phyloP scores from a whole-genome alignment of 495 filamentous ascomycete species.

The Saxophila tyrrhenica region DNA sequence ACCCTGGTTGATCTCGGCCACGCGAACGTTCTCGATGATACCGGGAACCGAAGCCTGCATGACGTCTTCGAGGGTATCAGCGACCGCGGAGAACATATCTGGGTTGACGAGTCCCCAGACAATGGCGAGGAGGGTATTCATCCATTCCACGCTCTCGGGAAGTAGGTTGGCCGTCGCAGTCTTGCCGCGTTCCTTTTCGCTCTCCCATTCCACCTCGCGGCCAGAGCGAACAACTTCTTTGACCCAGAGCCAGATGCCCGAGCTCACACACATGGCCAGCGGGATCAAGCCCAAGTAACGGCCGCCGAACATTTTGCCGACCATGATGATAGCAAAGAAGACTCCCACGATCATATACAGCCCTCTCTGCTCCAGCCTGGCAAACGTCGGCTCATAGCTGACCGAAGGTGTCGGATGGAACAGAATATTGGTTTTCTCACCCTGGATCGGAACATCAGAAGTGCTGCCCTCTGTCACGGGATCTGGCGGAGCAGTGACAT shows the following conservation, averaged over 20 bases:
- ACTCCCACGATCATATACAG: constrained; percentile 56
- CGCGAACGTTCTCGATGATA: constrained; percentile 83
- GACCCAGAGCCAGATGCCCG: constrained; percentile 76
- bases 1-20: constrained; percentile 93
- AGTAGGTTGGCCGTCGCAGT: constrained; percentile 73
- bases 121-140: constrained; percentile 73
- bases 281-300: constrained; percentile 65
- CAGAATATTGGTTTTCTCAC: constrained; percentile 90
- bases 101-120: constrained; percentile 87
- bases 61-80: constrained; percentile 73
- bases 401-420: constrained; percentile 89
- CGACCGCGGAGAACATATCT: constrained; percentile 73
- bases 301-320: constrained; percentile 71
- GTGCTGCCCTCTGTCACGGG: constrained; percentile 68
- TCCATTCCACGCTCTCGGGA: constrained; percentile 89
- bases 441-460: constrained; percentile 87
- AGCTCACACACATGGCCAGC: constrained; percentile 53
- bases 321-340: constrained; percentile 56
- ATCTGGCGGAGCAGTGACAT: constrained; percentile 83
- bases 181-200: constrained; percentile 72
- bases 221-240: constrained; percentile 74
- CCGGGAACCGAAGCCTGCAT: constrained; percentile 91
- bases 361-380: constrained; percentile 58
- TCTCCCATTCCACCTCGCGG: constrained; percentile 75
- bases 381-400: constrained; percentile 77